A percentile compares a stretch with the other conserved stretches of the same genome.
phyloP scores from a whole-genome alignment of 2,329 filamentous ascomycete species.

The Epichloe hybrida region DNA sequence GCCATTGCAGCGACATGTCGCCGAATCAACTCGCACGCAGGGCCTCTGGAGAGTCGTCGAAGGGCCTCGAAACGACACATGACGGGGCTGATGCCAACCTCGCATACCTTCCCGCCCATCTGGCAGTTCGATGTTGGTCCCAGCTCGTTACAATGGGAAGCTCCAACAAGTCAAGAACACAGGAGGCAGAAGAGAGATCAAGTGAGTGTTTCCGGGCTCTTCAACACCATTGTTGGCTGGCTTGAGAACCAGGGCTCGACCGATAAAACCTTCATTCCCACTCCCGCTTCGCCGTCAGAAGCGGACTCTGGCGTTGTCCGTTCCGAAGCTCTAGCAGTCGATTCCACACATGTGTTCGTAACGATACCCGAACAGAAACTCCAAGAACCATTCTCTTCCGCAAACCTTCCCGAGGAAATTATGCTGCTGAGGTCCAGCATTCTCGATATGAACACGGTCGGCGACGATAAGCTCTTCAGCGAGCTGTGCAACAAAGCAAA shows the following conservation, averaged over 20 bases:
- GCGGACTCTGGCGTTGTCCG: neutral
- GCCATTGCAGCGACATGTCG: conserved; percentile 11
- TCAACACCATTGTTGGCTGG: conserved; percentile 18
- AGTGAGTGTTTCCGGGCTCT: conserved; percentile 8
- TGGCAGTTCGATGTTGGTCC: conserved; percentile 34
- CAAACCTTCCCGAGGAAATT: conserved; percentile 7
- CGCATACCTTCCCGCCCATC: conserved; percentile 22
- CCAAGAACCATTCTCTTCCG: neutral
- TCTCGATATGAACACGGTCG: neutral
- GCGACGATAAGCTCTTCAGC: conserved; percentile 5
- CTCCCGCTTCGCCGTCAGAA: neutral
- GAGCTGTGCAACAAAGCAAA: neutral
- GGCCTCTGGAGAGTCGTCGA: conserved; percentile 41
- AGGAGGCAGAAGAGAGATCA: conserved; percentile 12
- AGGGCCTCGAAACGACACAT: conserved; percentile 40
- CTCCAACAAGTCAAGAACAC: conserved; percentile 25
- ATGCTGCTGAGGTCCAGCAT: conserved; percentile 7
- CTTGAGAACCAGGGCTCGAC: conserved; percentile 11
- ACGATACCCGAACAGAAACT: neutral
- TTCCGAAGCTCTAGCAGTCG: conserved; percentile 4
- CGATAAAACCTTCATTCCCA: conserved; percentile 10
- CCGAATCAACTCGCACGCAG: conserved; percentile 30
- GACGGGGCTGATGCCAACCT: conserved; percentile 32
- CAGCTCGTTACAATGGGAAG: conserved; percentile 38
- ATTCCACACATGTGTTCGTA: neutral